phyloP scores from a whole-genome alignment of 2,329 filamentous ascomycete genomes.

The Paramyrothecium roridum region DNA sequence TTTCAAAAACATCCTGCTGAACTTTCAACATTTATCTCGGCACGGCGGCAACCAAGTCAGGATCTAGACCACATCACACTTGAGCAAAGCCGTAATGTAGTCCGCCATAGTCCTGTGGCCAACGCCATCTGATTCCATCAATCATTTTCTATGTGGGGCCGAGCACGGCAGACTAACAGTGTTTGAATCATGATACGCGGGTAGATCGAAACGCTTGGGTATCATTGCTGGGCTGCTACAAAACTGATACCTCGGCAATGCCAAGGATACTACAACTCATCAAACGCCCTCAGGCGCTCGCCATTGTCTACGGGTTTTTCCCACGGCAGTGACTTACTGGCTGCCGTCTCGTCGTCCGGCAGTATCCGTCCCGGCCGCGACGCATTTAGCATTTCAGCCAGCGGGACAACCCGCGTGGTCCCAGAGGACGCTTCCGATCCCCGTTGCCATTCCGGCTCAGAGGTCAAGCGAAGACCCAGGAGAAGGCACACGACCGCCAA shows the following conservation, averaged over 20 bases:
- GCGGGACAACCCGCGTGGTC: neutral
- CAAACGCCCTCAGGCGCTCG: constrained; percentile 39
- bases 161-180: neutral
- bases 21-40: too few relatives aligned
- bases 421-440: neutral
- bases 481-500: constrained; percentile 30
- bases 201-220: constrained; percentile 4
- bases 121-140: neutral
- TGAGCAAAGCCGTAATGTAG: too few relatives aligned
- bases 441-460: neutral
- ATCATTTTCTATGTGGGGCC: neutral
- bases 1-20: too few relatives aligned
- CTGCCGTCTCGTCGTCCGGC: constrained; percentile 14
- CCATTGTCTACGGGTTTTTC: constrained; percentile 23
- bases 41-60: too few relatives aligned
- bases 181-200: neutral
- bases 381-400: neutral
- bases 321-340: constrained; percentile 18
- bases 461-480: constrained; percentile 2
- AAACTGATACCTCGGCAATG: neutral
- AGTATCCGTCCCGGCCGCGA: constrained; percentile 13
- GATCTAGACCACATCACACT: too few relatives aligned
- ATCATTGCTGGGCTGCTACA: constrained; percentile 8
- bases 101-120: too few relatives aligned
- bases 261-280: constrained; percentile 36